These are phyloP conservation scores for Erythrobasidium hasegawianum DNA, from an alignment of 1,284 basidiomycete genomes.

Conservation along the genomic window DNA sequence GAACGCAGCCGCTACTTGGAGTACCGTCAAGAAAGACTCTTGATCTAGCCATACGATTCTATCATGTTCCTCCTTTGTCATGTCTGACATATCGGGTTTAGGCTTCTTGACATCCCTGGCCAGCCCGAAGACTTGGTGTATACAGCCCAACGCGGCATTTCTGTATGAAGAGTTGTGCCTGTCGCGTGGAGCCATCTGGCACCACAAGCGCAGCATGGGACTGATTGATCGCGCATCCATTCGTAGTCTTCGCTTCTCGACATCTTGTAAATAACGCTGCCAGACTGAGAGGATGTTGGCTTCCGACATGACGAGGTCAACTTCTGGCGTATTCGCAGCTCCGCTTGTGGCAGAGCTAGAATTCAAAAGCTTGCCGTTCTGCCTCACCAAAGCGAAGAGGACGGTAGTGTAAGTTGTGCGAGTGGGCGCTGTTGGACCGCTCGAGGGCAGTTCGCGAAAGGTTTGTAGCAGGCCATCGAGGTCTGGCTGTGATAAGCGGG, in stretches of 20 bases:
- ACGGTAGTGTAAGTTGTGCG: slow-evolving; percentile 12
- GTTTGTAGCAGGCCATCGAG: not conserved
- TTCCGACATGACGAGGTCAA: not conserved
- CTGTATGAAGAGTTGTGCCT: not conserved
- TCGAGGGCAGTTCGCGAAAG: not conserved
- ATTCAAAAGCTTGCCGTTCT: not conserved
- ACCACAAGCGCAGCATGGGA: not conserved
- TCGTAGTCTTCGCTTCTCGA: not conserved
- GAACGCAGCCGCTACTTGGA: slow-evolving; percentile 3
- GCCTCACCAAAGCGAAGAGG: not conserved
- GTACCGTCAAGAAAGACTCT: not conserved
- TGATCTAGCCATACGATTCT: not conserved
- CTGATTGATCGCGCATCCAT: slow-evolving; percentile 1
- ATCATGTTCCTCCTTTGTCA: not conserved
- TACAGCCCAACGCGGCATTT: too few relatives aligned
- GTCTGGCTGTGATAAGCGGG: not conserved
- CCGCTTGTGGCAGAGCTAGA: not conserved
- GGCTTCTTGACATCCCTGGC: too few relatives aligned
- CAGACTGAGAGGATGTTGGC: not conserved
- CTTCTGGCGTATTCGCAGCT: not conserved
- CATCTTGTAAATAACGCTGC: not conserved
- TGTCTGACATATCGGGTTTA: too few relatives aligned
- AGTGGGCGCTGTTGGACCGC: not conserved
- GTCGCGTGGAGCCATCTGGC: not conserved
- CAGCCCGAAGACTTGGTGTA: too few relatives aligned